Conservation (phyloP, 768 basidiomycete genomes). For the Pulveroboletus sp. region DNA sequence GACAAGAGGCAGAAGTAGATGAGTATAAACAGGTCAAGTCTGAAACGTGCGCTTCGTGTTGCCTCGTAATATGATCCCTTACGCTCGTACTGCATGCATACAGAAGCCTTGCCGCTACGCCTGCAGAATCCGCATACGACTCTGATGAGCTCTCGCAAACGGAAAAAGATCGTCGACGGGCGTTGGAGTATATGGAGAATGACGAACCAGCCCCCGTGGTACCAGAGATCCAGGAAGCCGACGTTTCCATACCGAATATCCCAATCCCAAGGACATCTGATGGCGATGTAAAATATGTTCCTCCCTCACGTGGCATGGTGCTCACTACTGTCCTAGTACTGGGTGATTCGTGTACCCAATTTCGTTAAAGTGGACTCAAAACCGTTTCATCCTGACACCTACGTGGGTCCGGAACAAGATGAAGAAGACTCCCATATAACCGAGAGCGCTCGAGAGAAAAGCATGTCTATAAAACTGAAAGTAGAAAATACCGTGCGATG, state of each 20-base stretch:
- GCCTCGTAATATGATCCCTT: conserved; percentile 6
- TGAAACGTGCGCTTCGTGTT: conserved; percentile 37
- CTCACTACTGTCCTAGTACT: conserved; percentile 44
- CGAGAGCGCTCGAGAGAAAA: conserved; percentile 67
- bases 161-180: conserved; percentile 55
- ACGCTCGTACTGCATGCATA: conserved; percentile 15
- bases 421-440: conserved; percentile 53
- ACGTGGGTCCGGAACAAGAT: conserved; percentile 78
- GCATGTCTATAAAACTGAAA: conserved; percentile 79
- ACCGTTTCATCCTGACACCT: conserved; percentile 85
- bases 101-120: conserved; percentile 36
- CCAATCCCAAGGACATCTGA: conserved; percentile 77
- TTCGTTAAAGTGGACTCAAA: conserved; percentile 86
- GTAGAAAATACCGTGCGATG: conserved; percentile 95
- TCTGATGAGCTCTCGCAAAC: conserved; percentile 64
- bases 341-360: conserved; percentile 92
- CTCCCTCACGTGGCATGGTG: not conserved
- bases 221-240: conserved; percentile 57
- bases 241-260: conserved; percentile 81
- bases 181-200: conserved; percentile 79
- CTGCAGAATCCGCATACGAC: conserved; percentile 43
- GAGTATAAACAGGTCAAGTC: conserved; percentile 38
- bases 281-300: conserved; percentile 56
- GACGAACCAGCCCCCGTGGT: conserved; percentile 56
- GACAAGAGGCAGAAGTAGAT: conserved; percentile 55